A percentile compares a stretch with the other conserved stretches of the same genome.
Evolutionary conservation across 1,284 basidiomycete genomes (phyloP).

Genomic region (Hemileccinum hortonii): DNA sequence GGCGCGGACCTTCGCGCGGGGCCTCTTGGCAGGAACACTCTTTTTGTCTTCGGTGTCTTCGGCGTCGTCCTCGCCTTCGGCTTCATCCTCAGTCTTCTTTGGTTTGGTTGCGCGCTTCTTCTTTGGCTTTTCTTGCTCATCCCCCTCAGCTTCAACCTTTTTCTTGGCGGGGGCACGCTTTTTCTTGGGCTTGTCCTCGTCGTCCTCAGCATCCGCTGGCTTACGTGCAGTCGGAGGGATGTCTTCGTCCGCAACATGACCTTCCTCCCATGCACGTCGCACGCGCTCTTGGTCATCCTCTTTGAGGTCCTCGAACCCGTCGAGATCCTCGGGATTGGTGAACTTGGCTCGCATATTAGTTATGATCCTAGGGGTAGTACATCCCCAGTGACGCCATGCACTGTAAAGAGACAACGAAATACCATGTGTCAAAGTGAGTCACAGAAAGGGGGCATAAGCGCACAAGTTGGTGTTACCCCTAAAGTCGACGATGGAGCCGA

Average conservation of each 20-base stretch:
- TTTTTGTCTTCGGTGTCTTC: constrained; percentile 42
- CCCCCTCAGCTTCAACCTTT: constrained; percentile 43
- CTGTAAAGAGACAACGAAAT: constrained; percentile 37
- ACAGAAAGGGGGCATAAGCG: constrained; percentile 32
- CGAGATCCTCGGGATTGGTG: constrained; percentile 60
- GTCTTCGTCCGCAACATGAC: constrained; percentile 75
- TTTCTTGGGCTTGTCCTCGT: constrained; percentile 40
- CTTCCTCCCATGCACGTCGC: constrained; percentile 67
- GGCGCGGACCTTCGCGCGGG: constrained; percentile 40
- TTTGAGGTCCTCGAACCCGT: constrained; percentile 68
- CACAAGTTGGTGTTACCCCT: constrained; percentile 71
- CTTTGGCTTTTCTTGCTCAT: constrained; percentile 39
- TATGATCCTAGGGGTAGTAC: constrained; percentile 68
- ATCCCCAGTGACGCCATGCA: constrained; percentile 82
- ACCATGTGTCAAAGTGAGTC: background rate
- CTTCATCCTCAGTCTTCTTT: constrained; percentile 42
- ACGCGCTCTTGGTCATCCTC: constrained; percentile 67
- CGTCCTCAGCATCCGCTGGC: constrained; percentile 47
- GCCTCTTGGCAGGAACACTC: constrained; percentile 38
- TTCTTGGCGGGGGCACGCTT: constrained; percentile 41
- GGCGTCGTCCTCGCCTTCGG: constrained; percentile 39
- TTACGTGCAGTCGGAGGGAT: constrained; percentile 72
- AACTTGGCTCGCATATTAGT: constrained; percentile 70
- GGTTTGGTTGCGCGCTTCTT: constrained; percentile 39
- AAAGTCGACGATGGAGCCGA: constrained; percentile 79